Evolutionary conservation across 306 rosid species (phyloP), one percentile per base, ranked within the genome.

Genomic region (Castanopsis chinensis): DNA sequence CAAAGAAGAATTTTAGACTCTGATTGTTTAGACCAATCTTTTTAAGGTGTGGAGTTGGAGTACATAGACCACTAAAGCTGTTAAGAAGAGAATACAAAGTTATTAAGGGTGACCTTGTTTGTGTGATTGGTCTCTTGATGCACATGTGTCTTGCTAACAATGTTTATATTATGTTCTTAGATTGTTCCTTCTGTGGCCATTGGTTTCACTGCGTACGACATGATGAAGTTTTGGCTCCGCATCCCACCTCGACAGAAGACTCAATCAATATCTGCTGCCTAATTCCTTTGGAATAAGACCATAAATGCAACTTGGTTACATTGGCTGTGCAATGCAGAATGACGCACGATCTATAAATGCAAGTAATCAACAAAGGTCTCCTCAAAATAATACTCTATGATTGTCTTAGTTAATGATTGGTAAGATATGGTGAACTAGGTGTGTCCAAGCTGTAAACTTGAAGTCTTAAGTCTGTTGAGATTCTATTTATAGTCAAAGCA

Each of bases 161-260:
- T 20, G 33, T 12, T 70, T 70, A n/a, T 41, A 49, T 2, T 19
- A 13, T 85, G 75, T 58, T 74, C 63, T 11, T 92, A 95, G 99
- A 93, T 95, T 81, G 99, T 95, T 84, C 99, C 99, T 25, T 90
- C 98, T 27, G 98, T 94, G 53, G 99, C 99, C 45, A 88, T 95
- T 56, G 91, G 99, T 74, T 95, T 95, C 89, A 86, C 97, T 3
- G 87, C 93, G 33, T 95, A 95, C 28, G 99, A 95, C 86, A 79
- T 80, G 76, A 83, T 87, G 94, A 95, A 95, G 90, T 71, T 71
- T 68, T 91, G 97, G 97, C 98, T 95, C 72, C 91, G 80, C 72
- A 25, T 92, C 69, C 89, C 91, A 3, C 93, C 95, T 55, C 94
- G 87, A 43, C 95, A 81, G 82, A 92, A 84, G 85, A 80, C 98